Conservation (phyloP, 2,329 filamentous ascomycete genomes). For the Alternaria conjuncta region DNA sequence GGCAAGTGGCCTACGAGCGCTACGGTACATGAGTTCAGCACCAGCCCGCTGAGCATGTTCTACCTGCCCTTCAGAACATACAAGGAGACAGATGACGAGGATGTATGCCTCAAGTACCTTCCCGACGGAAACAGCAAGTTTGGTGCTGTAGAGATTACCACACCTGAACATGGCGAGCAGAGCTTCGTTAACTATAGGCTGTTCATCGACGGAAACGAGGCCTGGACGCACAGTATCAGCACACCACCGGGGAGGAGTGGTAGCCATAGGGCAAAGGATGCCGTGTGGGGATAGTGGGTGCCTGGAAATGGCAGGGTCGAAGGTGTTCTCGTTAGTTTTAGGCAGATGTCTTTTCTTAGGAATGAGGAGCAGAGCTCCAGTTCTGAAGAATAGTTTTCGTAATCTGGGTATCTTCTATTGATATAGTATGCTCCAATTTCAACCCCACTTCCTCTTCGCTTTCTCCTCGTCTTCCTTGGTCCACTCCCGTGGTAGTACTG, state of each 20-base stretch:
- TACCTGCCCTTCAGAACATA: conserved; percentile 87
- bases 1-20: conserved; percentile 56
- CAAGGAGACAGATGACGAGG: conserved; percentile 77
- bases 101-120: conserved; percentile 85
- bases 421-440: neutral
- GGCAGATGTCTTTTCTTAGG: neutral
- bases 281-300: conserved; percentile 50
- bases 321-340: neutral
- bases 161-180: conserved; percentile 66
- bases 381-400: neutral
- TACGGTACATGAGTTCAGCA: conserved; percentile 85
- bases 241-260: conserved; percentile 52
- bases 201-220: conserved; percentile 80
- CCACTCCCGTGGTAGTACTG: conserved; percentile 87
- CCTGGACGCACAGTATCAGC: conserved; percentile 68
- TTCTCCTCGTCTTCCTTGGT: conserved; percentile 77
- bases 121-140: conserved; percentile 90
- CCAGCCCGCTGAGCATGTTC: conserved; percentile 91
- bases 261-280: conserved; percentile 52
- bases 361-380: neutral
- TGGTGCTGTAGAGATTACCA: conserved; percentile 79
- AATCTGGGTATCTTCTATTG: neutral
- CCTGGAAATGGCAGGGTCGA: neutral
- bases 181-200: conserved; percentile 81
- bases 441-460: conserved; percentile 58